Percentiles rank a stretch among this genome's conserved stretches.
Evolutionary conservation across 768 basidiomycete genomes (phyloP).

Genomic region (Leucocoprinus leucothites): DNA sequence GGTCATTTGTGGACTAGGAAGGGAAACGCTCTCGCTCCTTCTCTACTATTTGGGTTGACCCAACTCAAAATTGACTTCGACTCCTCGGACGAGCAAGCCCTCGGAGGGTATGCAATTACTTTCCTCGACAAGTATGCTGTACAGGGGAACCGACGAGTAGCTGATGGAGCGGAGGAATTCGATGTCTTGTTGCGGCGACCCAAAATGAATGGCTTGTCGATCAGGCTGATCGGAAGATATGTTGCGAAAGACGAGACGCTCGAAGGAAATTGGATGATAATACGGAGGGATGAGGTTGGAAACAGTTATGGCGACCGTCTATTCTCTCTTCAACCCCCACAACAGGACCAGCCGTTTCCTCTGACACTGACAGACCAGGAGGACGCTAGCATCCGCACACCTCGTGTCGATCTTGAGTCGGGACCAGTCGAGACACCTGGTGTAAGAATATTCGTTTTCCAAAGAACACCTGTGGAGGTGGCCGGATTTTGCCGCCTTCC

Average conservation of each 20-base stretch:
- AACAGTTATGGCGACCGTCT: not conserved
- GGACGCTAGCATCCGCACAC: too few relatives aligned
- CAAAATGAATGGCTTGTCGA: constrained; percentile 7
- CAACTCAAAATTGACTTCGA: constrained; percentile 2
- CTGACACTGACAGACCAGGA: too few relatives aligned
- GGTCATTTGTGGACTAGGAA: constrained; percentile 2
- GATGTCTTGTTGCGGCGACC: constrained; percentile 5
- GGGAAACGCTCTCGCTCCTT: not conserved
- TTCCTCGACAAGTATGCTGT: not conserved
- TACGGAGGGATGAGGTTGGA: not conserved
- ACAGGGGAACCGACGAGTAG: not conserved
- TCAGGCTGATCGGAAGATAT: constrained; percentile 6
- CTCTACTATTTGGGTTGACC: not conserved
- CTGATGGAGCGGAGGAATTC: not conserved
- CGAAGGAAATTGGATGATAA: not conserved
- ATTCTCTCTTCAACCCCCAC: not conserved
- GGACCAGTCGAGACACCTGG: too few relatives aligned
- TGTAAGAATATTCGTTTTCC: too few relatives aligned
- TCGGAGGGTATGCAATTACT: not conserved
- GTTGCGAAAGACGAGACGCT: not conserved
- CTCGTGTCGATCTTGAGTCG: too few relatives aligned
- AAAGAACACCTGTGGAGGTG: too few relatives aligned
- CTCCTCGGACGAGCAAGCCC: not conserved
- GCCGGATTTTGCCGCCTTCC: too few relatives aligned
- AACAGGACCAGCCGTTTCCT: too few relatives aligned